phyloP scores from a whole-genome alignment of 108 stramenopile genomes.

The Epipyxis sp. region DNA sequence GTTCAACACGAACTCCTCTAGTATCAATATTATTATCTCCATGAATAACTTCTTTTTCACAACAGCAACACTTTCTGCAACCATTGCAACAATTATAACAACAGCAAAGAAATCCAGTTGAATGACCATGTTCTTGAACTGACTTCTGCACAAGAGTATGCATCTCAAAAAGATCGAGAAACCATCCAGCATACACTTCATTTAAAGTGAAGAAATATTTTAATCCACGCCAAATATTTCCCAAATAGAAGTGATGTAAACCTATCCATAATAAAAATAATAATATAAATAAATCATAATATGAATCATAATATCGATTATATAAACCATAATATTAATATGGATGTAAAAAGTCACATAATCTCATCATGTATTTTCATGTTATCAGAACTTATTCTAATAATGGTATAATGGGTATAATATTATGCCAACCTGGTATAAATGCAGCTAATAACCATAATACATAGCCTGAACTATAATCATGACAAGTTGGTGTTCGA shows the following conservation, averaged over 20 bases:
- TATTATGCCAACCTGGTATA: slow-evolving; percentile 20
- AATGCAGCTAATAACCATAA: not conserved
- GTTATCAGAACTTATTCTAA: no score
- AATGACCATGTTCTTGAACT: slow-evolving; percentile 20
- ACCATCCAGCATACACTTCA: slow-evolving; percentile 22
- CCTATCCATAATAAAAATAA: no score
- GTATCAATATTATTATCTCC: no score
- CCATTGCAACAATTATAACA: slow-evolving; percentile 4
- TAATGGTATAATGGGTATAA: no score
- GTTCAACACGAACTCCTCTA: no score
- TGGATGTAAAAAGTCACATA: no score
- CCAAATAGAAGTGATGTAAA: slow-evolving; percentile 33
- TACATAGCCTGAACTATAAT: not conserved
- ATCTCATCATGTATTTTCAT: no score
- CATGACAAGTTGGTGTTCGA: not conserved
- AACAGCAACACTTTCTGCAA: slow-evolving; percentile 23
- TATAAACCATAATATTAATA: no score
- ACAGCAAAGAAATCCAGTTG: not conserved
- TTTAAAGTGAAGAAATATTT: slow-evolving; percentile 28
- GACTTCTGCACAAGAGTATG: slow-evolving; percentile 24
- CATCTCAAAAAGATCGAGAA: slow-evolving; percentile 29
- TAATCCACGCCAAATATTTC: slow-evolving; percentile 24
- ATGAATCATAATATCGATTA: no score
- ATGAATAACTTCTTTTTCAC: no score
- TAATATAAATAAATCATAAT: no score